Percentiles rank a stretch among this genome's conserved stretches.
phyloP scores from a whole-genome alignment of 257 asterid genomes.

The Ajuga chamaepitys region DNA sequence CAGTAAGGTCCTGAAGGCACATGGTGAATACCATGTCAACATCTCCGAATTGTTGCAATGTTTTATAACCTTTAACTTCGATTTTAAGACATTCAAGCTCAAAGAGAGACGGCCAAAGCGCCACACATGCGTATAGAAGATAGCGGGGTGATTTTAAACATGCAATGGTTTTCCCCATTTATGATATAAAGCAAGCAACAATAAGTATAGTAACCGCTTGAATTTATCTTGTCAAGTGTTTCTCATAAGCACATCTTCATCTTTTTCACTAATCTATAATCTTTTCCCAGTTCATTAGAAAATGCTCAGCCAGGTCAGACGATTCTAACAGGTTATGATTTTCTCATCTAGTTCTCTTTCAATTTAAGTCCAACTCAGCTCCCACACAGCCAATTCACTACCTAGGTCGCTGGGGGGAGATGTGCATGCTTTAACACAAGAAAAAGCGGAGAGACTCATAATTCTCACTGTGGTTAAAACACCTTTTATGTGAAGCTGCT shows the following conservation, averaged over 20 bases:
- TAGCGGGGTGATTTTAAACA: background rate
- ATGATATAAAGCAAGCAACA: background rate
- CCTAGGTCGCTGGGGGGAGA: background rate
- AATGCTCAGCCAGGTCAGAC: background rate
- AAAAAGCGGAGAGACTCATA: slow-evolving; percentile 13
- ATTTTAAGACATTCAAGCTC: too few relatives aligned
- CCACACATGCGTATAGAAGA: background rate
- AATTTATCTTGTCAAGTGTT: background rate
- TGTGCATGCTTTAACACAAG: slow-evolving; percentile 1
- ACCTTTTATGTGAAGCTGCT: slow-evolving; percentile 65
- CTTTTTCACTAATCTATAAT: background rate
- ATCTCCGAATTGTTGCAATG: too few relatives aligned
- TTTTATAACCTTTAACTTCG: too few relatives aligned
- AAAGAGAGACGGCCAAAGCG: background rate
- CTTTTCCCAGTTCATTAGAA: background rate
- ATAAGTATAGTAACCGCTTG: background rate
- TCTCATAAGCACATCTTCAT: background rate
- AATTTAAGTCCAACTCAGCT: background rate
- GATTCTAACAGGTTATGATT: background rate
- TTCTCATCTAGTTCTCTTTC: background rate
- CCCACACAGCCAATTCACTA: slow-evolving; percentile 3
- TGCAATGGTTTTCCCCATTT: background rate
- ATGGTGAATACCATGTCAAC: too few relatives aligned
- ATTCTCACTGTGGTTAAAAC: slow-evolving; percentile 20
- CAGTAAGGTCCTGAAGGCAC: too few relatives aligned